These are phyloP conservation scores for Cylindrodendrum hubeiense DNA, from an alignment of 2,329 filamentous ascomycete species.

Conservation along the genomic window DNA sequence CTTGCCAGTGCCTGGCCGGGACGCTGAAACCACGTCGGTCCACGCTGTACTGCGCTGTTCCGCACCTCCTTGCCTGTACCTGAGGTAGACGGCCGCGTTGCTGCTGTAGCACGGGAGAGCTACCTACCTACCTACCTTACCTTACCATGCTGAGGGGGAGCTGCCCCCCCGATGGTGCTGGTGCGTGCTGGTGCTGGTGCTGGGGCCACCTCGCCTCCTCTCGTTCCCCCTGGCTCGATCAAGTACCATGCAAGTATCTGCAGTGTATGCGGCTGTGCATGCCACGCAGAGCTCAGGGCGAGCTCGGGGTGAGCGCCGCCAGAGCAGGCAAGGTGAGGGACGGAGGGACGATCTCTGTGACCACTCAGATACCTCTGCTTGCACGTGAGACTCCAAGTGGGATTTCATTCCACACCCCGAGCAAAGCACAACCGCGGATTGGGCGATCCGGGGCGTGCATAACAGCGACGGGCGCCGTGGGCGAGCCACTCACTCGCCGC, in stretches of 20 bases:
- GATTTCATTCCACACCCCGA: conserved; percentile 24
- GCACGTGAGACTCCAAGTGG: conserved; percentile 28
- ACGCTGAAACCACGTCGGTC: neutral
- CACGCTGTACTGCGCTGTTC: neutral
- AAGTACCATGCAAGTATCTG: conserved; percentile 6
- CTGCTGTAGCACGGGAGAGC: neutral
- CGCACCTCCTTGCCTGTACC: conserved; percentile 2
- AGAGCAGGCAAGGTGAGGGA: neutral
- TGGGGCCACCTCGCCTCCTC: conserved; percentile 11
- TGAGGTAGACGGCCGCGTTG: conserved; percentile 8
- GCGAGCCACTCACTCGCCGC: conserved; percentile 12
- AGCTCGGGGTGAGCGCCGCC: neutral
- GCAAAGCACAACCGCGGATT: conserved; percentile 18
- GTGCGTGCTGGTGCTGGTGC: neutral
- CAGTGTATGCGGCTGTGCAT: conserved; percentile 4
- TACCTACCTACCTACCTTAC: neutral
- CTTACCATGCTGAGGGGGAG: conserved; percentile 4
- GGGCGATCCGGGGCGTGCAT: conserved; percentile 23
- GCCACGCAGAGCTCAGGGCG: neutral
- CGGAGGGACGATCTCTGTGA: conserved; percentile 2
- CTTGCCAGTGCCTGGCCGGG: neutral
- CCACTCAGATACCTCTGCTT: conserved; percentile 18
- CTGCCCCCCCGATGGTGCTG: neutral
- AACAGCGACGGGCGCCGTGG: conserved; percentile 21
- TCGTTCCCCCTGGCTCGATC: neutral